A percentile compares a stretch with the other conserved stretches of the same genome.
Conservation (phyloP, 768 basidiomycete genomes). For the Scleroderma citrinum region DNA sequence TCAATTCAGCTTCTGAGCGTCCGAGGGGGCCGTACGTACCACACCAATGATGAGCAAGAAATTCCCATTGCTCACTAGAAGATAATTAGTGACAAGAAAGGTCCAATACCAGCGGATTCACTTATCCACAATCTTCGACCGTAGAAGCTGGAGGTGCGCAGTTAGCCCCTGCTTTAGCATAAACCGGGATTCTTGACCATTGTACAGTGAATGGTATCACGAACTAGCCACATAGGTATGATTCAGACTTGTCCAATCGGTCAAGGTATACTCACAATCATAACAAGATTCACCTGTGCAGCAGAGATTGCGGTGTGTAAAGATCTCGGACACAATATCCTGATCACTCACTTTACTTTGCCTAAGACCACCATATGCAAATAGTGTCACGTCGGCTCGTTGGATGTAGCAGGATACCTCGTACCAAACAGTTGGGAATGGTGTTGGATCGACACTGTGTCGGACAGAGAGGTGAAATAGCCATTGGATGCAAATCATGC, state of each 20-base stretch:
- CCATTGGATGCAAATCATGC: not conserved
- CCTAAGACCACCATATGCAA: not conserved
- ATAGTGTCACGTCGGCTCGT: not conserved
- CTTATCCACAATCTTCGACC: slow-evolving; percentile 3
- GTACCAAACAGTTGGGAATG: not conserved
- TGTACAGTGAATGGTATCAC: slow-evolving; percentile 2
- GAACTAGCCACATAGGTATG: not conserved
- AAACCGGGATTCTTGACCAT: not conserved
- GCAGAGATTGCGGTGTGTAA: not conserved
- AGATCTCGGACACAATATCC: too few relatives aligned
- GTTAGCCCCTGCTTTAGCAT: not conserved
- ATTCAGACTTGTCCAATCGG: not conserved
- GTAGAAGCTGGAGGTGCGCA: not conserved
- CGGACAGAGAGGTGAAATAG: not conserved
- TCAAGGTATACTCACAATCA: not conserved
- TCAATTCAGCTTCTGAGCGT: not conserved
- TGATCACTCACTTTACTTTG: not conserved
- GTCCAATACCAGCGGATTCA: not conserved
- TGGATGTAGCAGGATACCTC: not conserved
- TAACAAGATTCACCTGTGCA: not conserved
- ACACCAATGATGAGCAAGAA: not conserved
- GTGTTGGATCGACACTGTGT: not conserved
- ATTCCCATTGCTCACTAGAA: slow-evolving; percentile 3
- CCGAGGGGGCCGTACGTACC: not conserved
- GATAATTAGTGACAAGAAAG: not conserved